Evolutionary conservation across 208 protist genomes (phyloP), one percentile per base, ranked within the genome.

Genomic region (Wallacemonas sp.): DNA sequence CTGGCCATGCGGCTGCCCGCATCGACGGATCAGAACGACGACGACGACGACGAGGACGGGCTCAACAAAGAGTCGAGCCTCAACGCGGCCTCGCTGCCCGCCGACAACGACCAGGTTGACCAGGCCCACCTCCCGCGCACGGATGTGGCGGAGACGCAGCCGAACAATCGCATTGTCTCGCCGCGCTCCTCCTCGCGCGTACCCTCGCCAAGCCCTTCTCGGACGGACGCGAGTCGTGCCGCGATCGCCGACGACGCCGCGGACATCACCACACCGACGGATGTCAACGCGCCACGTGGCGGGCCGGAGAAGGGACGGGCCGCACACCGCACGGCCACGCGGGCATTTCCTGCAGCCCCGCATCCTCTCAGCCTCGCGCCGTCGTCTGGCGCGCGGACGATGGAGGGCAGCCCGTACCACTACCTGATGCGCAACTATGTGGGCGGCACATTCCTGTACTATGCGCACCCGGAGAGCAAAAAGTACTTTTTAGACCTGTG

Each of bases 361-460:
- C 65, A 69, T 52, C 75, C 57, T 32, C 65, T n/a, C 14, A 63
- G 66, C 36, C 50, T 65, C 44, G 46, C 61, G 0, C 72, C 72
- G 25, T 55, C 48, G 7, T 16, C 0, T 23, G 3, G 8, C 22
- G 78, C 72, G 22, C 65, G 71, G 48, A 77, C 29, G 25, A 52
- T 84, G 57, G 74, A 79, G 57, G 80, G 86, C 49, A 79, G 74
- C 48, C 84, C 84, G 38, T 86, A 89, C 66, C 84, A 89, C 63
- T 82, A 84, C 66, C 72, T 89, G 22, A 77, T 84, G 70, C 79
- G 77, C 45, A 79, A 81, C 72, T 84, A 78, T 71, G 64, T 69
- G 25, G 71, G 72, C 41, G 80, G 80, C 25, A 79, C 64, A 3
- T 89, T 89, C 50, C 44, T 74, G 7, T 86, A 82, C 50, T 86